Percentiles rank a stretch among this genome's conserved stretches.
These are phyloP conservation scores for Phytophthora europaea DNA, from an alignment of 352 stramenopile species.

Conservation along the genomic window DNA sequence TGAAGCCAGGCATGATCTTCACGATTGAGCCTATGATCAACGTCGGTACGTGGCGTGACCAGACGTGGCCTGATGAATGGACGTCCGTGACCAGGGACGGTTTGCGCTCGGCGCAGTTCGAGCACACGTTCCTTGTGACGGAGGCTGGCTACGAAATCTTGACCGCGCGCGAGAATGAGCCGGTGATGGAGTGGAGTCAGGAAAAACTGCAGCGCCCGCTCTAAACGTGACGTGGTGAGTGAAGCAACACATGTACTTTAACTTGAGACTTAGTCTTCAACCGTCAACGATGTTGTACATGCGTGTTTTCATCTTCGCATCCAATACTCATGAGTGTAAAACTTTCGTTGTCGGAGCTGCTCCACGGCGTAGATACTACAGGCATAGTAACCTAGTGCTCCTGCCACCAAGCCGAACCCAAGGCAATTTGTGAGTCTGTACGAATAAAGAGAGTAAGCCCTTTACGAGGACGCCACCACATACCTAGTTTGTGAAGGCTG, in stretches of 20 bases:
- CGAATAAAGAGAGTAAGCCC: not conserved
- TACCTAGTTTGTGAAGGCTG: conserved; percentile 67
- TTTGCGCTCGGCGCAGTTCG: conserved; percentile 96
- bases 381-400: conserved; percentile 61
- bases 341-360: conserved; percentile 60
- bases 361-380: conserved; percentile 61
- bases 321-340: conserved; percentile 69
- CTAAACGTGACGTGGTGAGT: conserved; percentile 2
- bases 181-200: conserved; percentile 86
- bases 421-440: not conserved
- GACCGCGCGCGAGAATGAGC: conserved; percentile 90
- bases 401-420: conserved; percentile 23
- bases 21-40: conserved; percentile 99
- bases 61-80: conserved; percentile 98
- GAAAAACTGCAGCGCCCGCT: conserved; percentile 75
- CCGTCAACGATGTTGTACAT: not conserved
- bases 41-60: conserved; percentile 89
- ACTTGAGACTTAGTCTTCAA: too few species aligned
- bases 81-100: conserved; percentile 97
- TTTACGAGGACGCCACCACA: not conserved
- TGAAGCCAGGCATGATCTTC: conserved; percentile 98
- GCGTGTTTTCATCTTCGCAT: conserved; percentile 34
- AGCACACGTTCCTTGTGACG: conserved; percentile 99
- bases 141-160: conserved; percentile 97
- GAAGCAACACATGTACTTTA: conserved; percentile 6